These are phyloP conservation scores for Neonectria hederae DNA, from an alignment of 2,329 filamentous ascomycete genomes.

Conservation along the genomic window DNA sequence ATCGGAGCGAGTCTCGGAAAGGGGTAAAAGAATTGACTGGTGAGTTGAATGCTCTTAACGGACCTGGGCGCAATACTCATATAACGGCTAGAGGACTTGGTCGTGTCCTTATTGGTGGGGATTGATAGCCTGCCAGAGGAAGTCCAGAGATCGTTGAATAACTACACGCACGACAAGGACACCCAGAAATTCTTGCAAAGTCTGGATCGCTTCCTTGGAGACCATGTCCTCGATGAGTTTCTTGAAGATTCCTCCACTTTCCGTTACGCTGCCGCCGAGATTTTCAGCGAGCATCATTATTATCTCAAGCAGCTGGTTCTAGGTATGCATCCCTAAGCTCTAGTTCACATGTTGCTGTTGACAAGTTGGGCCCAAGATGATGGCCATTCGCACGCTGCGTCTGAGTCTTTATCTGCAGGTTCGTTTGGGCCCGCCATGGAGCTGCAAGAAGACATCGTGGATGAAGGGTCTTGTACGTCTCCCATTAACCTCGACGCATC, in stretches of 20 bases:
- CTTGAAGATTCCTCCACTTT: slow-evolving; percentile 27
- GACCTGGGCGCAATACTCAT: slow-evolving; percentile 9
- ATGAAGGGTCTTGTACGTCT: neutral
- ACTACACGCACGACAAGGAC: slow-evolving; percentile 19
- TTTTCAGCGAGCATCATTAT: slow-evolving; percentile 37
- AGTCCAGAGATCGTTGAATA: slow-evolving; percentile 20
- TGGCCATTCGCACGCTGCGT: neutral
- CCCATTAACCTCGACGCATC: neutral
- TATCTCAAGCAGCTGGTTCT: neutral
- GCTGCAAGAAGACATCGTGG: neutral
- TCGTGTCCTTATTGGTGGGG: slow-evolving; percentile 17
- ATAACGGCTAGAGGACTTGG: slow-evolving; percentile 20
- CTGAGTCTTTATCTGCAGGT: neutral
- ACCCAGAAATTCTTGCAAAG: slow-evolving; percentile 16
- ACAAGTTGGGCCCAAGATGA: neutral
- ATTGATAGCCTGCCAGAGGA: slow-evolving; percentile 28
- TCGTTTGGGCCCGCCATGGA: neutral
- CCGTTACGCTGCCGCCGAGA: slow-evolving; percentile 16
- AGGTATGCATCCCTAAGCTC: neutral
- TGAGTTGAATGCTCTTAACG: neutral
- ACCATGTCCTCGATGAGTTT: slow-evolving; percentile 33
- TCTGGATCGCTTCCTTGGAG: slow-evolving; percentile 27
- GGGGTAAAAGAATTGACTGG: neutral
- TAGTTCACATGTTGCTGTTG: neutral
- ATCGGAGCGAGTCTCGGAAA: neutral